phyloP scores from a whole-genome alignment of 441 rosid species.

The Corymbia calophylla region DNA sequence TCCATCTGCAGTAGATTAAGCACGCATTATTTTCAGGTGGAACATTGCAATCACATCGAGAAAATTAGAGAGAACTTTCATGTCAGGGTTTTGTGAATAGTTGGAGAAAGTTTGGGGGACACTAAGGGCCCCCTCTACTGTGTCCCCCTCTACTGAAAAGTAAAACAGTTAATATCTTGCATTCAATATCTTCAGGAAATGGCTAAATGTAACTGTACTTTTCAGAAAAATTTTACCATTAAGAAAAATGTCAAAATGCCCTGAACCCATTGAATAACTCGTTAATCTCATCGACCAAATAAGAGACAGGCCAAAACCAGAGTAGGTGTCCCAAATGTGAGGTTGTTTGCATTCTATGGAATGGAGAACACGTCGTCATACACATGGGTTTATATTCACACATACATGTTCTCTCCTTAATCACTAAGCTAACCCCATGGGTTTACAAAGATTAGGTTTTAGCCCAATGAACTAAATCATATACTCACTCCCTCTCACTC shows the following conservation, averaged over 20 bases:
- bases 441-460: not conserved
- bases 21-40: not conserved
- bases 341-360: not conserved
- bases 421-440: not conserved
- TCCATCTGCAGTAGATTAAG: slow-evolving; percentile 70
- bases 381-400: not conserved
- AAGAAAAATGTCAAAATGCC: not conserved
- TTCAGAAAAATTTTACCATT: not conserved
- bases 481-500: not conserved
- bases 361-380: not conserved
- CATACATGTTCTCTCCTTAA: not conserved
- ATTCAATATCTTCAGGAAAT: not conserved
- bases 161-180: not conserved
- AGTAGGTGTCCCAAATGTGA: not conserved
- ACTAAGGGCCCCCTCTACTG: not conserved
- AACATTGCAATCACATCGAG: not conserved
- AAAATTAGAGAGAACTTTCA: not conserved
- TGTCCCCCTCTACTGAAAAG: not conserved
- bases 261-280: not conserved
- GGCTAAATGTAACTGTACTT: not conserved
- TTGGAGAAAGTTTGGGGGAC: not conserved
- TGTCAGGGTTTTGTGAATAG: not conserved
- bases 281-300: not conserved
- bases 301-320: not conserved
- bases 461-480: not conserved